phyloP scores from a whole-genome alignment of 768 basidiomycete genomes.

The Lyophyllum decastes region DNA sequence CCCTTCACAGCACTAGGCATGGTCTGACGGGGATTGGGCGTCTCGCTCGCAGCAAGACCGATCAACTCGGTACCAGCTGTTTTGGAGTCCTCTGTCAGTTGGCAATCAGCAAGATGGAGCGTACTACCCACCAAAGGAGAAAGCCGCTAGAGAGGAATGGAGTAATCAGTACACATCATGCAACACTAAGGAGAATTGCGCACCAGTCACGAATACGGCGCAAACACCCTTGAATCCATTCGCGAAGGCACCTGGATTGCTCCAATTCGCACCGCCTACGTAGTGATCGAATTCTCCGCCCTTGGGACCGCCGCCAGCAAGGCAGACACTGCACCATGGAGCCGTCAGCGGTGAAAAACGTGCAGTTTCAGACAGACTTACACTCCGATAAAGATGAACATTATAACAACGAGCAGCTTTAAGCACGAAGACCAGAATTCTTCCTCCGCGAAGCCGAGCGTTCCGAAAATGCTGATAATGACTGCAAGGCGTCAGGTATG shows the following conservation, averaged over 20 bases:
- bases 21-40: conserved; percentile 43
- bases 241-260: conserved; percentile 41
- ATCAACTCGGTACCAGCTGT: conserved; percentile 48
- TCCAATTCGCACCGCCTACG: conserved; percentile 39
- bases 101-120: background rate
- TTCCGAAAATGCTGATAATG: conserved; percentile 42
- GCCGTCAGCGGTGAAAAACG: background rate
- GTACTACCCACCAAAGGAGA: conserved; percentile 35
- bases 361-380: conserved; percentile 19
- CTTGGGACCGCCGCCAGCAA: conserved; percentile 42
- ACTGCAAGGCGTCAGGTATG: conserved; percentile 21
- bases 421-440: conserved; percentile 53
- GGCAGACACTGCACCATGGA: conserved; percentile 31
- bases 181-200: conserved; percentile 3
- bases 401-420: conserved; percentile 45
- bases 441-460: conserved; percentile 49
- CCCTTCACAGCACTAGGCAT: conserved; percentile 49
- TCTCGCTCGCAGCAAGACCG: conserved; percentile 47
- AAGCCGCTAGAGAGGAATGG: conserved; percentile 27
- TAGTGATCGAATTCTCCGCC: conserved; percentile 35
- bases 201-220: conserved; percentile 44
- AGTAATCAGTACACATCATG: background rate
- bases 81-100: background rate
- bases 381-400: conserved; percentile 49
- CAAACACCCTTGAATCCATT: conserved; percentile 49